Evolutionary conservation across 2,329 filamentous ascomycete genomes (phyloP), one percentile per base, ranked within the genome.

Genomic region (Fusarium sp.): DNA sequence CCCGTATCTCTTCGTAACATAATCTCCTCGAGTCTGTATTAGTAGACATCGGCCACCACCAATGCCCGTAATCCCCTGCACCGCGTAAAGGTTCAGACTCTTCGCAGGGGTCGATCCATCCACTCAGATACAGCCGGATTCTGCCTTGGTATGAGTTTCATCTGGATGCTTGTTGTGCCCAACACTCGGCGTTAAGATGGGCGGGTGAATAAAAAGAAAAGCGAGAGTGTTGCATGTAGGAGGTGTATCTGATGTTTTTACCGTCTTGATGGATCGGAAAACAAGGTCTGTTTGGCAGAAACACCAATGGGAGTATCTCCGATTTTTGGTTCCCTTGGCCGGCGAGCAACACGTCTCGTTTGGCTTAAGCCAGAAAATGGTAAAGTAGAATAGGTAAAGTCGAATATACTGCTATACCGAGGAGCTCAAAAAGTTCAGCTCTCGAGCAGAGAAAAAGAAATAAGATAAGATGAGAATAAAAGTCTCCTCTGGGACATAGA

Each of bases 121-220:
- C 47, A 27, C 67, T 37, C 52, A 23, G 31, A 45, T 40, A 39
- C 20, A 46, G 11, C 7, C 33, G n/a, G 47, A 18, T 6, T 41
- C 17, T 25, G 39, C 40, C 35, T 42, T 47, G 29, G 7, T 15
- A 20, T 45, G 18, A 35, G 58, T 37, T 63, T 72, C 69, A 37
- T 67, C 39, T 62, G 67, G 70, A 50, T 35, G 59, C 35, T 42
- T 42, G 46, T 55, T 53, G 29, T 59, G 70, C 70, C 70, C 70
- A 72, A 72, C 70, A 72, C 36, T 72, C 70, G 70, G 70, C 70
- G 68, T 72, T 72, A 68, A 71, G 70, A 72, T 70, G 70, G 70
- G 70, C 70, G 51, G 45, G 35, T 63, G 40, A 49, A 57, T 46
- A 23, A 36, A 52, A 23, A 49, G n/a, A 50, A 66, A 63, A 41